Evolutionary conservation across 257 asterid genomes (phyloP).

Genomic region (Solanum piurae): DNA sequence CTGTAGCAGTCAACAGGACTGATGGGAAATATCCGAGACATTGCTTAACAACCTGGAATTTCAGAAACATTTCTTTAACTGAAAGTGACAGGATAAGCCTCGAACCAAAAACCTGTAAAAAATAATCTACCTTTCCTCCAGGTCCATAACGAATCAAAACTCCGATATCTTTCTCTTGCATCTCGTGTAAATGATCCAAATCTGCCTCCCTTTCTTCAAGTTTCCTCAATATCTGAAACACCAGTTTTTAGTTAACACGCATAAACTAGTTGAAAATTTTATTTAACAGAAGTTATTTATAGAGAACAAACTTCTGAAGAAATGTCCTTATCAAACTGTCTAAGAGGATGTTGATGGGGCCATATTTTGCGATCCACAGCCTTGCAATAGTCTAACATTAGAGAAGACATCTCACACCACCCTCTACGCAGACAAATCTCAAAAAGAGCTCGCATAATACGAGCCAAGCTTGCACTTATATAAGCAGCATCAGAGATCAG

Average conservation of each 20-base stretch:
- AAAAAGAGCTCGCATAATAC: constrained; percentile 91
- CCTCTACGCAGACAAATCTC: constrained; percentile 93
- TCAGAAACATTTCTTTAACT: constrained; percentile 6
- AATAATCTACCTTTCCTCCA: constrained; percentile 73
- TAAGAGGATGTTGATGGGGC: constrained; percentile 96
- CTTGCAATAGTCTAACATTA: constrained; percentile 86
- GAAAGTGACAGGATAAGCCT: not conserved
- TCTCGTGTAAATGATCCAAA: constrained; percentile 76
- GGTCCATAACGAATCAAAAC: constrained; percentile 89
- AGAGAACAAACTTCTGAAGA: constrained; percentile 51
- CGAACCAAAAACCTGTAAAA: constrained; percentile 10
- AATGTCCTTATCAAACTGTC: constrained; percentile 86
- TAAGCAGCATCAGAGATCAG: constrained; percentile 89
- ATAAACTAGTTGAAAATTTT: not conserved
- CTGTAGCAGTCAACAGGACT: constrained; percentile 78
- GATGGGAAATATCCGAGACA: constrained; percentile 76
- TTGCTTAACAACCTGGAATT: constrained; percentile 71
- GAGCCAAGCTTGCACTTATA: constrained; percentile 92
- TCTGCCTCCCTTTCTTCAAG: constrained; percentile 80
- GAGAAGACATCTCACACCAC: constrained; percentile 93
- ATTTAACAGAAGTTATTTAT: not conserved
- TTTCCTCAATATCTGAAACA: constrained; percentile 75
- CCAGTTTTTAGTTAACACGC: not conserved
- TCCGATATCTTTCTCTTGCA: constrained; percentile 90
- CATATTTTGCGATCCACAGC: constrained; percentile 97